Conservation (phyloP, 768 basidiomycete genomes). For the Gloeopeniophorella convolvens region DNA sequence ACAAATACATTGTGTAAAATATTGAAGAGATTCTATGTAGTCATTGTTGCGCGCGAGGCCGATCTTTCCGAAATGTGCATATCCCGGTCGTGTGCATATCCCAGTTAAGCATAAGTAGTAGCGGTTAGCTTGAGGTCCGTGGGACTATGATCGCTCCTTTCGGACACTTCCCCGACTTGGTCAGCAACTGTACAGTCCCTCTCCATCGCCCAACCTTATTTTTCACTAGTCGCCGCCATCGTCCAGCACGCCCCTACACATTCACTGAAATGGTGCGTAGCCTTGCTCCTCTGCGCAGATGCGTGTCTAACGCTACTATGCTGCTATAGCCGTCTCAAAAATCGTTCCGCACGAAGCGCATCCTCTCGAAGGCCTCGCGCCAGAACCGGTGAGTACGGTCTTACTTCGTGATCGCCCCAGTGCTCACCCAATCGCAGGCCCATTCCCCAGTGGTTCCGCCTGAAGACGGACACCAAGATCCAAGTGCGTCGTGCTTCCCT, state of each 20-base stretch:
- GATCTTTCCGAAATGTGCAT: too few relatives aligned
- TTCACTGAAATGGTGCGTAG: constrained; percentile 6
- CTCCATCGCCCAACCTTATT: constrained; percentile 6
- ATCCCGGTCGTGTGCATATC: background rate
- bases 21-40: too few relatives aligned
- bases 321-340: constrained; percentile 99
- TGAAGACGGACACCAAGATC: constrained; percentile 94
- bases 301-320: too few relatives aligned
- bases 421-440: constrained; percentile 45
- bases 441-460: constrained; percentile 98
- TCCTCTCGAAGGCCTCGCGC: constrained; percentile 89
- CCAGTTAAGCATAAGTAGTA: background rate
- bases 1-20: too few relatives aligned
- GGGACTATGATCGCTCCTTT: background rate
- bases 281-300: too few relatives aligned
- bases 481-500: constrained; percentile 45
- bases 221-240: constrained; percentile 2
- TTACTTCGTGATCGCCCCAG: background rate
- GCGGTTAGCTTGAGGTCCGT: too few relatives aligned
- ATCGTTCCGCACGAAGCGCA: constrained; percentile 94
- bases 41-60: too few relatives aligned
- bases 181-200: constrained; percentile 9
- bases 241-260: background rate
- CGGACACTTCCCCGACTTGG: background rate
- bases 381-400: constrained; percentile 74